Conservation (phyloP, 306 rosid genomes). For the Ziziphus jujuba region DNA sequence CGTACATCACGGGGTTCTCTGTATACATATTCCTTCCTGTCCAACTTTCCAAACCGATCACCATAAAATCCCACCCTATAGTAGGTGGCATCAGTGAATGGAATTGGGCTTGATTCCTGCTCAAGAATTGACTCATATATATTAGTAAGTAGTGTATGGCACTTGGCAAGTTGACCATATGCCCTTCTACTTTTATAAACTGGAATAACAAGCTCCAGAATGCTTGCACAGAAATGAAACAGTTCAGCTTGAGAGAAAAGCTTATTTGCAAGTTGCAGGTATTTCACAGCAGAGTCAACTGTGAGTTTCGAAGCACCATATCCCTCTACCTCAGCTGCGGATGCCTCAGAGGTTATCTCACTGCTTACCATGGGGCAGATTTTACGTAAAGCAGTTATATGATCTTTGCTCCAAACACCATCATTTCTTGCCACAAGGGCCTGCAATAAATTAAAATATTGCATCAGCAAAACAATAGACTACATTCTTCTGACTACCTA, state of each 20-base stretch:
- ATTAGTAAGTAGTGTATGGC: constrained; percentile 82
- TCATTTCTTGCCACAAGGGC: constrained; percentile 98
- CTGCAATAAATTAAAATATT: constrained; percentile 41
- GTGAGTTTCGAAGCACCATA: constrained; percentile 96
- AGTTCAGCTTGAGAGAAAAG: constrained; percentile 98
- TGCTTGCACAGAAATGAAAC: constrained; percentile 95
- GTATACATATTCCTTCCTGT: constrained; percentile 79
- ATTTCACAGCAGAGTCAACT: constrained; percentile 93
- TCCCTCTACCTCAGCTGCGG: constrained; percentile 99
- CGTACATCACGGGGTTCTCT: constrained; percentile 98
- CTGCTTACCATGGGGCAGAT: constrained; percentile 96
- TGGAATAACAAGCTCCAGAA: constrained; percentile 92
- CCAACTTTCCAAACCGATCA: constrained; percentile 82
- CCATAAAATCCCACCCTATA: constrained; percentile 97
- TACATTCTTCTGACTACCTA: background rate
- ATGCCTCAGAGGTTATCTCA: constrained; percentile 93
- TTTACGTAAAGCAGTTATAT: constrained; percentile 84
- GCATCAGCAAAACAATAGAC: constrained; percentile 9
- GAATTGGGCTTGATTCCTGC: constrained; percentile 97
- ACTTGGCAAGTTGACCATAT: constrained; percentile 88
- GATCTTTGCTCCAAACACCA: constrained; percentile 98
- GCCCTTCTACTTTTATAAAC: constrained; percentile 93
- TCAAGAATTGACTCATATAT: constrained; percentile 93
- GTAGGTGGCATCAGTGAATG: constrained; percentile 94
- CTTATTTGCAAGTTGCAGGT: constrained; percentile 95